Conservation (phyloP, 164 flowering plant genomes). For the Vitis amurensis region DNA sequence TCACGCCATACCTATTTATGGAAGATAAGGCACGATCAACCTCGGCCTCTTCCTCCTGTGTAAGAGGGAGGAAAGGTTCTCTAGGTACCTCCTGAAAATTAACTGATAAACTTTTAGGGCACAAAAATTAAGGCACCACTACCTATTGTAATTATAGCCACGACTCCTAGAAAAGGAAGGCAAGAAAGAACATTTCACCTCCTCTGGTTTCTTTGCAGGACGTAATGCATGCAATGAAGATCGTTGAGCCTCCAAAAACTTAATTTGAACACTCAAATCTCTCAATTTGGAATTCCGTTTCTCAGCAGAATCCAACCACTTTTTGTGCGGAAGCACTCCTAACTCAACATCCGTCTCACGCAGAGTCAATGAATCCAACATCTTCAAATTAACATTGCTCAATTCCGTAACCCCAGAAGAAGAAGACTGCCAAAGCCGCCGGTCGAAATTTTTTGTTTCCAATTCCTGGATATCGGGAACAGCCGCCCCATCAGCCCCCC, state of each 20-base stretch:
- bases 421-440: slow-evolving; percentile 18
- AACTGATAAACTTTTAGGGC: background rate
- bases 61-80: slow-evolving; percentile 65
- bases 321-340: slow-evolving; percentile 35
- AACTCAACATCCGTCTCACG: slow-evolving; percentile 10
- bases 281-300: slow-evolving; percentile 39
- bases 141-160: background rate
- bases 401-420: slow-evolving; percentile 37
- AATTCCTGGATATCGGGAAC: slow-evolving; percentile 14
- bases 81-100: slow-evolving; percentile 40
- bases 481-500: slow-evolving; percentile 14
- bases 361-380: slow-evolving; percentile 26
- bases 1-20: slow-evolving; percentile 40
- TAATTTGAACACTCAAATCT: slow-evolving; percentile 35
- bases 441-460: slow-evolving; percentile 25
- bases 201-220: slow-evolving; percentile 40
- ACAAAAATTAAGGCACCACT: background rate
- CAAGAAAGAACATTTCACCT: slow-evolving; percentile 25
- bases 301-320: slow-evolving; percentile 35
- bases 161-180: background rate
- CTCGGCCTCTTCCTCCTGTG: slow-evolving; percentile 62
- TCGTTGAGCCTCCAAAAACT: slow-evolving; percentile 26
- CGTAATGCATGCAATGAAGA: slow-evolving; percentile 18
- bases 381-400: slow-evolving; percentile 28
- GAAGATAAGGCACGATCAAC: slow-evolving; percentile 58